Percentiles rank a stretch among this genome's conserved stretches.
These are phyloP conservation scores for Rhodomyrtus tomentosa DNA, from an alignment of 345 rosid genomes.

Conservation along the genomic window DNA sequence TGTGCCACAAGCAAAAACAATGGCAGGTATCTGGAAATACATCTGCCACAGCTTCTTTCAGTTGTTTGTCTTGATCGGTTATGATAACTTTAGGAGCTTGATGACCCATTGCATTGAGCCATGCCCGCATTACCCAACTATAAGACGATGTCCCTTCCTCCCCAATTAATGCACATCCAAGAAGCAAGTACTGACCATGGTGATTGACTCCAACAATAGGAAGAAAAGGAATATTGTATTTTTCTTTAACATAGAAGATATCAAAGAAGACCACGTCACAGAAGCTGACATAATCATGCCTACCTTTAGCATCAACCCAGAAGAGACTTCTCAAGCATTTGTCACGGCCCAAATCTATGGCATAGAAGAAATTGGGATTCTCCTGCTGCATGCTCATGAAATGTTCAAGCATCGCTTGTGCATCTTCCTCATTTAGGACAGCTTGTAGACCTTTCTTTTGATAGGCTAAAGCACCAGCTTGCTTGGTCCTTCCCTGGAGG, in stretches of 20 bases:
- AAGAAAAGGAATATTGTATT: slow-evolving; percentile 21
- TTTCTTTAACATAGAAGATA: slow-evolving; percentile 14
- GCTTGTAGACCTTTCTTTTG: slow-evolving; percentile 23
- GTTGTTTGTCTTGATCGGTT: slow-evolving; percentile 18
- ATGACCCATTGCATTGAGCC: slow-evolving; percentile 26
- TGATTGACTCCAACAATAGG: slow-evolving; percentile 35
- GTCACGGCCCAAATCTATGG: slow-evolving; percentile 21
- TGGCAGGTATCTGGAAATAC: slow-evolving; percentile 23
- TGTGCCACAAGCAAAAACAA: slow-evolving; percentile 32
- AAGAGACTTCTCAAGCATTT: slow-evolving; percentile 23
- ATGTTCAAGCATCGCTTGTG: slow-evolving; percentile 17
- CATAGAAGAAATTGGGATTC: slow-evolving; percentile 28
- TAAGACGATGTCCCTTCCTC: slow-evolving; percentile 14
- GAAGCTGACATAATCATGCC: slow-evolving; percentile 18
- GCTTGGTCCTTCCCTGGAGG: slow-evolving; percentile 19
- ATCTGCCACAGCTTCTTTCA: slow-evolving; percentile 20
- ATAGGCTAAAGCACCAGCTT: slow-evolving; percentile 5
- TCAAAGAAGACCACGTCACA: slow-evolving; percentile 29
- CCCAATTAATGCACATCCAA: slow-evolving; percentile 32
- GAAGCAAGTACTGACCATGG: slow-evolving; percentile 24
- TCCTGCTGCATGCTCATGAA: slow-evolving; percentile 25
- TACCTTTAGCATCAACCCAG: slow-evolving; percentile 32
- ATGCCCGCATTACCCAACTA: slow-evolving; percentile 25
- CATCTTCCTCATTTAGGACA: slow-evolving; percentile 17
- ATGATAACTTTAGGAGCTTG: slow-evolving; percentile 24